Evolutionary conservation across 179 eudicot genomes (phyloP).

Genomic region (Corrigiola litoralis): DNA sequence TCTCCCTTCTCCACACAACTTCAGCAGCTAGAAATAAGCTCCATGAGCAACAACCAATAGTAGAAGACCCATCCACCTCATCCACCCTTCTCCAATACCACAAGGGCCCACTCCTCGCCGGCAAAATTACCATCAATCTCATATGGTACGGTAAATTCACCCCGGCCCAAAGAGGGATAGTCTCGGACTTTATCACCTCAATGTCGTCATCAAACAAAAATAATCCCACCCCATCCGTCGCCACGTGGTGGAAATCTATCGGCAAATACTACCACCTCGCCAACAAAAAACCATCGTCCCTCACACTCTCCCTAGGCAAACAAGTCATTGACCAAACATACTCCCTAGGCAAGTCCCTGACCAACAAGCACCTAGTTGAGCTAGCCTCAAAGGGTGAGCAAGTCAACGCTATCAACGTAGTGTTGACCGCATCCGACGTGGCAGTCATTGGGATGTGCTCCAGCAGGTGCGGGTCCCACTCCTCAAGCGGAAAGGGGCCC

Average conservation of each 20-base stretch:
- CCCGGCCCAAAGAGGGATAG: slow-evolving; percentile 47
- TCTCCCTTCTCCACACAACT: slow-evolving; percentile 9
- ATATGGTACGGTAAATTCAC: slow-evolving; percentile 74
- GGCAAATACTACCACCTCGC: slow-evolving; percentile 27
- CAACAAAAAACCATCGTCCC: slow-evolving; percentile 13
- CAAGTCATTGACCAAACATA: slow-evolving; percentile 26
- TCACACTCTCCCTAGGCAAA: slow-evolving; percentile 18
- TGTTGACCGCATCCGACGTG: slow-evolving; percentile 39
- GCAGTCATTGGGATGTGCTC: slow-evolving; percentile 31
- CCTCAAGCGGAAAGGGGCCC: slow-evolving; percentile 3
- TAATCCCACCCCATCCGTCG: slow-evolving; percentile 25
- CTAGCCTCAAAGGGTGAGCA: slow-evolving; percentile 28
- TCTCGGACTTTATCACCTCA: slow-evolving; percentile 54
- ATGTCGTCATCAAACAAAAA: slow-evolving; percentile 20
- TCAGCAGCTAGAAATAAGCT: slow-evolving; percentile 12
- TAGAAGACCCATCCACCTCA: slow-evolving; percentile 15
- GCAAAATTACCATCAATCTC: slow-evolving; percentile 46
- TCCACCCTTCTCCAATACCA: slow-evolving; percentile 34
- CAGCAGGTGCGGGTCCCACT: slow-evolving; percentile 43
- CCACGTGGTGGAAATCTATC: slow-evolving; percentile 39
- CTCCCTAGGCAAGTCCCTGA: slow-evolving; percentile 34
- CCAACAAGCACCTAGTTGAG: slow-evolving; percentile 21
- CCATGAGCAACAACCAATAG: slow-evolving; percentile 13
- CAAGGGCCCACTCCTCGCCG: slow-evolving; percentile 54
- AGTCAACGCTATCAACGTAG: slow-evolving; percentile 26